Conservation (phyloP, 345 rosid species). For the Raphanus sativus region DNA sequence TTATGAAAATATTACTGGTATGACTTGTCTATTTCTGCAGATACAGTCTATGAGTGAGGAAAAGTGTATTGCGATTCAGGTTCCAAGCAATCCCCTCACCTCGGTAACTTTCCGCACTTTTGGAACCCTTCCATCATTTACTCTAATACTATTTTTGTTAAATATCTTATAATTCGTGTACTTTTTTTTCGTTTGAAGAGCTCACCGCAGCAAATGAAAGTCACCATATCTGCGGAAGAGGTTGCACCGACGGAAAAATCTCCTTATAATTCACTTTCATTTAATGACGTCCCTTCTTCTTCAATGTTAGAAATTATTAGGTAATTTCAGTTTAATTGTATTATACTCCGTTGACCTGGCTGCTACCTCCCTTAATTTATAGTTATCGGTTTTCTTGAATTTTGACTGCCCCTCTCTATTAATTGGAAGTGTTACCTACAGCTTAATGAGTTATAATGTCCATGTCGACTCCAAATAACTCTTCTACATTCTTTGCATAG, state of each 20-base stretch:
- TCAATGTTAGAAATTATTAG: constrained; percentile 66
- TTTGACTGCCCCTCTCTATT: background rate
- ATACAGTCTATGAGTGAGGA: constrained; percentile 40
- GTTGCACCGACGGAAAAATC: constrained; percentile 81
- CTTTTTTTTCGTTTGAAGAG: constrained; percentile 46
- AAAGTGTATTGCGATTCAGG: constrained; percentile 64
- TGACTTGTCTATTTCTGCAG: constrained; percentile 27
- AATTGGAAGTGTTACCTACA: constrained; percentile 9
- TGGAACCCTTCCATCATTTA: constrained; percentile 31
- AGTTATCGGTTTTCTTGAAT: background rate
- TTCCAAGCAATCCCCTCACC: constrained; percentile 55
- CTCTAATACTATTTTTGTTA: background rate
- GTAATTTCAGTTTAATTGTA: constrained; percentile 52
- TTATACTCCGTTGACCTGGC: background rate
- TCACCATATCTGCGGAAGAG: constrained; percentile 81
- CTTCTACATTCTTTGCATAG: constrained; percentile 47
- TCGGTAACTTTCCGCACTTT: constrained; percentile 45
- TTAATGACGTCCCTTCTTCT: constrained; percentile 55
- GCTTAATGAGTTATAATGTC: background rate
- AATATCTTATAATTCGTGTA: constrained; percentile 11
- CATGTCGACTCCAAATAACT: constrained; percentile 9
- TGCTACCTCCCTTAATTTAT: background rate
- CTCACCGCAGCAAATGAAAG: constrained; percentile 59
- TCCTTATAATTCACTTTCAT: constrained; percentile 63
- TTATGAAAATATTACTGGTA: background rate